Conservation (phyloP, 2,329 filamentous ascomycete species). For the Botrytis fabae region DNA sequence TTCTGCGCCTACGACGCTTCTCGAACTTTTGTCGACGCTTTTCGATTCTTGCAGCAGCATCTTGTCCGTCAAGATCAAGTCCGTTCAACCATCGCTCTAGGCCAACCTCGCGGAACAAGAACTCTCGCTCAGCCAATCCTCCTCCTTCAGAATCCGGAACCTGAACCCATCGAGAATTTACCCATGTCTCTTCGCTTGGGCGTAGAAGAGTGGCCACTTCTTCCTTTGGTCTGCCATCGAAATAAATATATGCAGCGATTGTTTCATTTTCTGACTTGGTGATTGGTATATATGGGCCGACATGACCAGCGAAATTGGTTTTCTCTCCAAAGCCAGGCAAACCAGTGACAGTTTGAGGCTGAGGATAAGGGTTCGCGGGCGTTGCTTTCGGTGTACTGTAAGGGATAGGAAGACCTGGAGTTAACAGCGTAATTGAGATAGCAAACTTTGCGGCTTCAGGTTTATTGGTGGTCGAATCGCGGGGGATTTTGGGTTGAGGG, state of each 20-base stretch:
- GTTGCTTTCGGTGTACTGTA: constrained; percentile 88
- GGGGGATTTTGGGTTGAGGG: constrained; percentile 75
- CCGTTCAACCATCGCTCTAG: constrained; percentile 96
- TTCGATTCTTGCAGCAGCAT: constrained; percentile 86
- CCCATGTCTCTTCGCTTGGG: constrained; percentile 96
- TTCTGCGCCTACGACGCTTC: constrained; percentile 65
- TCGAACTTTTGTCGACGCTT: constrained; percentile 81
- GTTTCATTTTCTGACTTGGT: constrained; percentile 95
- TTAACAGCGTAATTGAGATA: constrained; percentile 95
- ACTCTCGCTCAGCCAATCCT: constrained; percentile 92
- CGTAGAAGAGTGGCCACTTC: constrained; percentile 93
- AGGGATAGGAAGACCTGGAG: constrained; percentile 81
- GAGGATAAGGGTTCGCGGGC: constrained; percentile 73
- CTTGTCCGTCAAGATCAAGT: constrained; percentile 88
- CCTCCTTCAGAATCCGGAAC: constrained; percentile 88
- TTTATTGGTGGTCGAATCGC: constrained; percentile 64
- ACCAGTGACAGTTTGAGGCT: constrained; percentile 76
- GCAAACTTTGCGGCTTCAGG: constrained; percentile 94
- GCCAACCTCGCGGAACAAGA: constrained; percentile 94
- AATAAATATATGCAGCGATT: constrained; percentile 98
- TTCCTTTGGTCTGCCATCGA: constrained; percentile 91
- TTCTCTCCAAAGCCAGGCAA: constrained; percentile 58
- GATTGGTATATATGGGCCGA: constrained; percentile 86
- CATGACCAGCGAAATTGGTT: constrained; percentile 54
- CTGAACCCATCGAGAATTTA: constrained; percentile 97